A percentile compares a stretch with the other conserved stretches of the same genome.
Conservation (phyloP, 1,284 basidiomycete species). For the Ganoderma boninense region DNA sequence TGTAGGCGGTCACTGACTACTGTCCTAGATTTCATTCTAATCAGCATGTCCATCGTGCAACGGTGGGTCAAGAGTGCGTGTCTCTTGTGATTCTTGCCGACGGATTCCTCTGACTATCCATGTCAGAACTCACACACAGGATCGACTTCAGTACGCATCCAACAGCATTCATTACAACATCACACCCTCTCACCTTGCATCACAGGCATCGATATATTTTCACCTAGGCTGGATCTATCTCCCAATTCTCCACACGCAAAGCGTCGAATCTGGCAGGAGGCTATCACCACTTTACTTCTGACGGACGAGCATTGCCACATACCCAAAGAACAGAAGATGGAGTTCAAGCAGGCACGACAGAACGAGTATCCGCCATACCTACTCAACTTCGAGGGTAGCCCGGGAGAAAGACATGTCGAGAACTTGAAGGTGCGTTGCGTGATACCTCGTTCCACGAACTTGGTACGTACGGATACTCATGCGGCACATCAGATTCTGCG, state of each 20-base stretch:
- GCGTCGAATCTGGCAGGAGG: slow-evolving; percentile 87
- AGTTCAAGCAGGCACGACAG: slow-evolving; percentile 65
- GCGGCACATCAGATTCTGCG: slow-evolving; percentile 62
- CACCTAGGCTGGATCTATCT: slow-evolving; percentile 74
- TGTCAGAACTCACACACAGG: slow-evolving; percentile 62
- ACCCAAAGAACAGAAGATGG: slow-evolving; percentile 65
- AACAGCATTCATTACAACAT: slow-evolving; percentile 34
- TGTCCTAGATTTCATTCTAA: slow-evolving; percentile 68
- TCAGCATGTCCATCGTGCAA: slow-evolving; percentile 60
- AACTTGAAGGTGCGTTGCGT: slow-evolving; percentile 71
- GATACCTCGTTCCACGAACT: neutral
- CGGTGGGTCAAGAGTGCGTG: slow-evolving; percentile 64
- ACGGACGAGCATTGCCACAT: slow-evolving; percentile 69
- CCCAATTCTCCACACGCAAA: slow-evolving; percentile 69
- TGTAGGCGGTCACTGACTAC: slow-evolving; percentile 10
- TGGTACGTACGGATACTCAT: neutral
- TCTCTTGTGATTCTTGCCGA: neutral
- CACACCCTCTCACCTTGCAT: slow-evolving; percentile 34
- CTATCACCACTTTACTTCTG: slow-evolving; percentile 74
- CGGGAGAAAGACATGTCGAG: slow-evolving; percentile 81
- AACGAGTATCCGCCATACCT: slow-evolving; percentile 79
- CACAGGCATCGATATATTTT: slow-evolving; percentile 80
- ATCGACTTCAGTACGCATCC: slow-evolving; percentile 75
- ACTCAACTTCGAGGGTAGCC: slow-evolving; percentile 70
- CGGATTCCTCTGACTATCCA: slow-evolving; percentile 12